phyloP scores from a whole-genome alignment of 208 protist genomes.

The Herpetomonas samuelpessoai region DNA sequence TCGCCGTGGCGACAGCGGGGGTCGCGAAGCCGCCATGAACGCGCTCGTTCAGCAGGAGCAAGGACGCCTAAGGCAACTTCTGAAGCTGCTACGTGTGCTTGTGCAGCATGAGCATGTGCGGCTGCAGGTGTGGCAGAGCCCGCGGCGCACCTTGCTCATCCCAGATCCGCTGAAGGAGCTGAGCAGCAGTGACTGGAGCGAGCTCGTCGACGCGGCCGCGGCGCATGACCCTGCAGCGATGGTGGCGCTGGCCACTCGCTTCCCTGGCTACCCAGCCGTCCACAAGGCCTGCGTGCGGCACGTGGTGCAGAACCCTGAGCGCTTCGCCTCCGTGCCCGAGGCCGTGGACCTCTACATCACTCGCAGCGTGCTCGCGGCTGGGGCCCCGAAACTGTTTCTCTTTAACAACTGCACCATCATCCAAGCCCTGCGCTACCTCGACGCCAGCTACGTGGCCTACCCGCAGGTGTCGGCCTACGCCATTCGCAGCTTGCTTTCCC shows the following conservation, averaged over 20 bases:
- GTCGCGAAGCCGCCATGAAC: conserved; percentile 17
- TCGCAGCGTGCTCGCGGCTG: conserved; percentile 47
- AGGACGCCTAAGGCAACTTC: conserved; percentile 32
- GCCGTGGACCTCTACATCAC: conserved; percentile 76
- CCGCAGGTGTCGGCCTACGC: conserved; percentile 59
- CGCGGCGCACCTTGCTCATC: conserved; percentile 43
- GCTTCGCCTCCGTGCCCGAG: conserved; percentile 50
- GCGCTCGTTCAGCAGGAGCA: conserved; percentile 43
- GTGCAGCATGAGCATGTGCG: conserved; percentile 72
- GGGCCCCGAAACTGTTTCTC: conserved; percentile 55
- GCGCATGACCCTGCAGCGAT: conserved; percentile 59
- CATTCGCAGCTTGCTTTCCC: conserved; percentile 72
- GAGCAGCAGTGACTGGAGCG: conserved; percentile 24
- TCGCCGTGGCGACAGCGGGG: conserved; percentile 15
- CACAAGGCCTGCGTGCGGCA: conserved; percentile 21
- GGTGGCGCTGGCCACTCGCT: conserved; percentile 63
- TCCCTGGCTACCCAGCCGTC: conserved; percentile 46
- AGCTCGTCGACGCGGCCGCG: conserved; percentile 43
- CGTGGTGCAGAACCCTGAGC: conserved; percentile 47
- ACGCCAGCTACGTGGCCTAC: conserved; percentile 47
- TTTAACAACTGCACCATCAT: conserved; percentile 71
- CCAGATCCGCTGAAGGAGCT: conserved; percentile 19
- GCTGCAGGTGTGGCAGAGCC: conserved; percentile 64
- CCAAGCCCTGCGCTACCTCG: conserved; percentile 65
- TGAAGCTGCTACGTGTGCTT: conserved; percentile 54